phyloP scores from a whole-genome alignment of 192 early-diverging fungal species.

The Thamnidium elegans region DNA sequence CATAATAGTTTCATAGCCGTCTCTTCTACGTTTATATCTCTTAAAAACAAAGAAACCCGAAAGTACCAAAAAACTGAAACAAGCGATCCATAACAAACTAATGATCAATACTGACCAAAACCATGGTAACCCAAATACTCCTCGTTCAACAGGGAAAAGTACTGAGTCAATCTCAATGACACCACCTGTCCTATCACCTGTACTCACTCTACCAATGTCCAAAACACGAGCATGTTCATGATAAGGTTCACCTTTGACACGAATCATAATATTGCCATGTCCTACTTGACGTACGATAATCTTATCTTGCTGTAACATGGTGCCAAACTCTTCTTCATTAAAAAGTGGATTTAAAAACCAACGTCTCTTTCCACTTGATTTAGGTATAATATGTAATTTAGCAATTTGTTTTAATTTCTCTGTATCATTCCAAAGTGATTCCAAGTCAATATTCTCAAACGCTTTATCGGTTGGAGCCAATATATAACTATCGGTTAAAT shows the following conservation, averaged over 20 bases:
- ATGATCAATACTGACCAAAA: not conserved
- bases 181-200: slow-evolving; percentile 18
- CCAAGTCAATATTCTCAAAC: slow-evolving; percentile 42
- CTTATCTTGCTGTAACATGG: slow-evolving; percentile 10
- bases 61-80: not conserved
- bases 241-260: slow-evolving; percentile 18
- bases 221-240: slow-evolving; percentile 11
- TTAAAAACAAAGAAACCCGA: slow-evolving; percentile 14
- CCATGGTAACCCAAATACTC: slow-evolving; percentile 18
- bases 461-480: slow-evolving; percentile 55
- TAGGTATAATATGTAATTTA: slow-evolving; percentile 64
- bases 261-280: slow-evolving; percentile 9
- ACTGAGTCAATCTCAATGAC: slow-evolving; percentile 28
- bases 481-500: slow-evolving; percentile 33
- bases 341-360: slow-evolving; percentile 2
- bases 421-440: slow-evolving; percentile 26
- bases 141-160: slow-evolving; percentile 19
- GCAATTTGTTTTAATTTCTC: slow-evolving; percentile 49
- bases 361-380: slow-evolving; percentile 1
- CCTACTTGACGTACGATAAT: slow-evolving; percentile 16
- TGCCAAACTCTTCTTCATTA: slow-evolving; percentile 15
- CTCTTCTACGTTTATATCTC: slow-evolving; percentile 8
- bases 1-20: slow-evolving; percentile 5
- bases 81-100: not conserved
- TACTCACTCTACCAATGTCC: slow-evolving; percentile 19